Evolutionary conservation across 176 grass and related monocot genomes (phyloP), one percentile per base, ranked within the genome.

Genomic region (Thinopyrum elongatum): DNA sequence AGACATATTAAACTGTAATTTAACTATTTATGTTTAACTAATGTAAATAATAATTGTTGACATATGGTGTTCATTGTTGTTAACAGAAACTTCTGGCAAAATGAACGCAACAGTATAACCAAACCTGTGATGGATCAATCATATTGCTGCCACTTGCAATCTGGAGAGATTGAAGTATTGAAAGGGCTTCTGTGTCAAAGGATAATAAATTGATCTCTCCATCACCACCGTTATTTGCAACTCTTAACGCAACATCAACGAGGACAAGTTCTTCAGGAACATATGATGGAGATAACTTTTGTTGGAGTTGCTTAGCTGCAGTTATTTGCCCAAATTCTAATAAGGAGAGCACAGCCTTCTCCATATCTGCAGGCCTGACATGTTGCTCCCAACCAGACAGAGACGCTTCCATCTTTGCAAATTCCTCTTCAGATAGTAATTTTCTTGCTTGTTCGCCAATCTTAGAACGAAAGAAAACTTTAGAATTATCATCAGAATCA

Each of bases 251-350:
- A 70, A 86, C 75, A 95, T 95, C 96, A 92, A 94, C 86, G 29
- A 98, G 86, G 77, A 87, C 71, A 88, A 98, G 87, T 86, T 98
- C 96, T 38, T 92, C 83, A 47, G 93, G 96, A 46, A 95, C 86
- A 89, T 94, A 89, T 71, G 91, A 83, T 27, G 96, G 96, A 72
- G 96, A 95, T 65, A 98, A 65, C 84, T 98, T 98, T 47, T 92
- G 90, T 90, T 98, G 96, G 47, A 98, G 96, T 83, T 98, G 91
- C 74, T 92, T 98, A 79, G 96, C 91, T 88, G 96, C 96, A 84
- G 84, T 92, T 88, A 98, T 95, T 76, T 98, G 93, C n/a, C 96
- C 96, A 84, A 98, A 98, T 88, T 98, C 96, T 82, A 98, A 77
- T 59, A 98, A 85, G 49, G 96, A 98, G 72, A 98, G 93, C 27